Evolutionary conservation across 2,329 filamentous ascomycete genomes (phyloP).

Genomic region (Aspergillus novofumigatus): DNA sequence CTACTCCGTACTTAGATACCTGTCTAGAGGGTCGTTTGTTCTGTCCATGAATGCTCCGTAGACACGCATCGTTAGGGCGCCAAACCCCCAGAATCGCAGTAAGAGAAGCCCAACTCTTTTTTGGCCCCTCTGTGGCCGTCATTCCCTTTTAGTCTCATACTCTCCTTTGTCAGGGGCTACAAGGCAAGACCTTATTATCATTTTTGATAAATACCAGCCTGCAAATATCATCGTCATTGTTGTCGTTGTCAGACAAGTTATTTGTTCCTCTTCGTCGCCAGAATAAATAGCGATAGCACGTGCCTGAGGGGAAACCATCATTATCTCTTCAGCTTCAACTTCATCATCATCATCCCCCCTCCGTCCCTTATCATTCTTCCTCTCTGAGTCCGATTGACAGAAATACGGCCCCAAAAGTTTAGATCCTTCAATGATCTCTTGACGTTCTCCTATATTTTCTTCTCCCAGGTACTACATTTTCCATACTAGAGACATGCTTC

Average conservation of each 20-base stretch:
- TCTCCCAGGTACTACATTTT: background rate
- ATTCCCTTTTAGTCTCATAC: background rate
- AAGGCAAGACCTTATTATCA: no score
- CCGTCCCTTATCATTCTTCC: background rate
- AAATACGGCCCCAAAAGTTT: background rate
- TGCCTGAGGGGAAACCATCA: background rate
- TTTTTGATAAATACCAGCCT: background rate
- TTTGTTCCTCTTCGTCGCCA: no score
- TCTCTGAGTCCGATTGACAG: background rate
- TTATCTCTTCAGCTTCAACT: background rate
- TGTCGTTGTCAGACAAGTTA: background rate
- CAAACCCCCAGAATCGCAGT: background rate
- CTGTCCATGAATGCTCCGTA: background rate
- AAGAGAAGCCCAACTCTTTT: background rate
- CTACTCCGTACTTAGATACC: no score
- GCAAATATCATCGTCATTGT: background rate
- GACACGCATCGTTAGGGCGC: background rate
- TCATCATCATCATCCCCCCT: background rate
- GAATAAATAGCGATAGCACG: background rate
- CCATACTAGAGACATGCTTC: background rate
- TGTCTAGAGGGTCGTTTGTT: background rate
- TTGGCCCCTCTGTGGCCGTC: background rate
- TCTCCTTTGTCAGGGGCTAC: background rate
- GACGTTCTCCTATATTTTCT: background rate
- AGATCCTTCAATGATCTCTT: background rate